A percentile compares a stretch with the other conserved stretches of the same genome.
These are phyloP conservation scores for Botrytis fragariae DNA, from an alignment of 2,329 filamentous ascomycete species.

Conservation along the genomic window DNA sequence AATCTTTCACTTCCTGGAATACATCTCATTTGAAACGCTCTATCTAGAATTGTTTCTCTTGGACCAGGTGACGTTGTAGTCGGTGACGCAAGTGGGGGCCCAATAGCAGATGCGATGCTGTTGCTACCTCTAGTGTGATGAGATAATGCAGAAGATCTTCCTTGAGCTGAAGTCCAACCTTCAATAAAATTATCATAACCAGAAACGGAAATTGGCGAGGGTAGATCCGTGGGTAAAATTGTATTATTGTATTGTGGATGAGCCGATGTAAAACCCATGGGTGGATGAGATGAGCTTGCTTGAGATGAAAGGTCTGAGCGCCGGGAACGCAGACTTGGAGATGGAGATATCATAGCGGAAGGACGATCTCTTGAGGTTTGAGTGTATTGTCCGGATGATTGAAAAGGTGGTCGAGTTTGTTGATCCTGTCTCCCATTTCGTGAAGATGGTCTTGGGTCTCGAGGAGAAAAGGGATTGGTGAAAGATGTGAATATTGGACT, in stretches of 20 bases:
- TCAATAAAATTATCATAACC: constrained; percentile 58
- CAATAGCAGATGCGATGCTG: constrained; percentile 52
- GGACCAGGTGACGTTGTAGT: constrained; percentile 46
- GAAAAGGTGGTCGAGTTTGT: constrained; percentile 49
- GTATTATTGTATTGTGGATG: constrained; percentile 48
- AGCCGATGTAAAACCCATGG: constrained; percentile 48
- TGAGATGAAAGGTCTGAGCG: constrained; percentile 58
- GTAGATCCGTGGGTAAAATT: constrained; percentile 53
- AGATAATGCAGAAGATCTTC: constrained; percentile 56
- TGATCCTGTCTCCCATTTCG: constrained; percentile 36
- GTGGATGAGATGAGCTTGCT: constrained; percentile 39
- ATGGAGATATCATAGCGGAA: constrained; percentile 54
- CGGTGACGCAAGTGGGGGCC: constrained; percentile 39
- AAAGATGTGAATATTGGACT: constrained; percentile 35
- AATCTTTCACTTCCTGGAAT: constrained; percentile 59
- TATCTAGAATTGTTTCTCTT: constrained; percentile 64
- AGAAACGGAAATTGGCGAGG: constrained; percentile 51
- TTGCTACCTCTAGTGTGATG: constrained; percentile 53
- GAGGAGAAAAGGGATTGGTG: constrained; percentile 36
- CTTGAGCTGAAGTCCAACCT: constrained; percentile 59
- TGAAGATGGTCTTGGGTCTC: constrained; percentile 26
- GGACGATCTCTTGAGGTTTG: constrained; percentile 42
- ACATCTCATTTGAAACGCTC: constrained; percentile 61
- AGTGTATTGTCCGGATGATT: constrained; percentile 48
- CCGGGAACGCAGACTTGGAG: constrained; percentile 59